phyloP scores from a whole-genome alignment of 2,329 filamentous ascomycete species.

The Cordyceps pruinosa region DNA sequence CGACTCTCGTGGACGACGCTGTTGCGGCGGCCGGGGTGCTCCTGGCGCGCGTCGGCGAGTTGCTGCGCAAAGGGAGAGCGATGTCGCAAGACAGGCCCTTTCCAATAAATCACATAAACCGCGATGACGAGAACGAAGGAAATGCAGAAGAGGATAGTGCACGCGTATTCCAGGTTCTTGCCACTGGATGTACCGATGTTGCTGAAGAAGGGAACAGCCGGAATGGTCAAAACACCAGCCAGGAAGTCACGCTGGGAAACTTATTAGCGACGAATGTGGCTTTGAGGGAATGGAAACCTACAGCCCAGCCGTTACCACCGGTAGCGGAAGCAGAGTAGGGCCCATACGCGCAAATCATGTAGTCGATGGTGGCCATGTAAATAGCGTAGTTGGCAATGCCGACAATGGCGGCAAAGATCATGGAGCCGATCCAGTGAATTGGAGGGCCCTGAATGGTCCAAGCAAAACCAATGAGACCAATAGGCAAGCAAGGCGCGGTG shows the following conservation, averaged over 20 bases:
- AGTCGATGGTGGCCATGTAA: constrained; percentile 72
- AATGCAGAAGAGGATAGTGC: constrained; percentile 57
- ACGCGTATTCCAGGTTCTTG: constrained; percentile 51
- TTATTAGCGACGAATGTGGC: background rate
- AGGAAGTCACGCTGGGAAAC: constrained; percentile 53
- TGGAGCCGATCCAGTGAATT: constrained; percentile 61
- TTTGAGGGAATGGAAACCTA: background rate
- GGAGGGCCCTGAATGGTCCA: constrained; percentile 59
- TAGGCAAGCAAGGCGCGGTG: constrained; percentile 51
- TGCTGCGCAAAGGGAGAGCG: constrained; percentile 59
- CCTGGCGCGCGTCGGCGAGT: constrained; percentile 39
- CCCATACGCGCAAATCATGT: constrained; percentile 70
- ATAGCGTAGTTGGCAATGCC: constrained; percentile 69
- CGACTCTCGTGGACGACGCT: constrained; percentile 21
- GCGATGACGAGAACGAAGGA: constrained; percentile 54
- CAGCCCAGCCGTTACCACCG: constrained; percentile 65
- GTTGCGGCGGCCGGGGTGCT: constrained; percentile 24
- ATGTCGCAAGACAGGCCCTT: constrained; percentile 52
- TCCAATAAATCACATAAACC: constrained; percentile 61
- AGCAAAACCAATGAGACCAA: constrained; percentile 65
- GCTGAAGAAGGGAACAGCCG: constrained; percentile 56
- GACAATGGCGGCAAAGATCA: constrained; percentile 58
- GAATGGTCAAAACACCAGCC: constrained; percentile 63
- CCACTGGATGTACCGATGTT: constrained; percentile 44
- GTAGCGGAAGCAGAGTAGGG: constrained; percentile 68